phyloP scores from a whole-genome alignment of 495 filamentous ascomycete genomes.

The Penicillium pancosmium region DNA sequence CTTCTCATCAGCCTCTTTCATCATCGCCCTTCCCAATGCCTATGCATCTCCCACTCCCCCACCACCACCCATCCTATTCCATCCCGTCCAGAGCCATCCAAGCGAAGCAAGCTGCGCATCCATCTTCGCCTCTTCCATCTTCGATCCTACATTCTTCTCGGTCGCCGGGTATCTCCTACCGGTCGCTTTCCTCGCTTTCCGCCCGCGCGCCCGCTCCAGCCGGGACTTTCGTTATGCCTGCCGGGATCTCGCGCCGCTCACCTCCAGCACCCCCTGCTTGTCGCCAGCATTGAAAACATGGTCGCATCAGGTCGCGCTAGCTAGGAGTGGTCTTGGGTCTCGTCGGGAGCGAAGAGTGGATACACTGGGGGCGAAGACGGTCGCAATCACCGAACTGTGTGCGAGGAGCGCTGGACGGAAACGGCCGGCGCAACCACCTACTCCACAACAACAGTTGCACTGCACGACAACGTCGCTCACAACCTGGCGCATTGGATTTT shows the following conservation, averaged over 20 bases:
- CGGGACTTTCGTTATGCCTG: neutral
- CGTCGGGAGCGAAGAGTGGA: neutral
- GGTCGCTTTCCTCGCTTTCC: neutral
- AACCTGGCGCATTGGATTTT: neutral
- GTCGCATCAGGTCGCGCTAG: slow-evolving; percentile 6
- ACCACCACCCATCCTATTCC: neutral
- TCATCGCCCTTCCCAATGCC: slow-evolving; percentile 9
- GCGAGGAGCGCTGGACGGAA: slow-evolving; percentile 25
- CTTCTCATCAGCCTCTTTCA: slow-evolving; percentile 23
- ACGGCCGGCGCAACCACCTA: slow-evolving; percentile 26
- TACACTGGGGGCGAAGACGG: slow-evolving; percentile 17
- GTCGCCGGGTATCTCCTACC: neutral
- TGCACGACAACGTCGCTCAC: neutral
- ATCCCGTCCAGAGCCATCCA: neutral
- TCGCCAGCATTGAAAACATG: slow-evolving; percentile 5
- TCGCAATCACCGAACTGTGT: slow-evolving; percentile 23
- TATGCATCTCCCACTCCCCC: neutral
- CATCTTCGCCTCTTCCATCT: neutral
- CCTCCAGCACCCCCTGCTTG: neutral
- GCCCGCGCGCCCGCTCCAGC: neutral
- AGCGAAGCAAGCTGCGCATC: neutral
- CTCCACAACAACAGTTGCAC: neutral
- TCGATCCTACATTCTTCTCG: neutral
- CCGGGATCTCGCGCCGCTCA: slow-evolving; percentile 1
- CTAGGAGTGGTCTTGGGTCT: neutral